A percentile compares a stretch with the other conserved stretches of the same genome.
phyloP scores from a whole-genome alignment of 805 yeast genomes.

The Candida jianshihensis region DNA sequence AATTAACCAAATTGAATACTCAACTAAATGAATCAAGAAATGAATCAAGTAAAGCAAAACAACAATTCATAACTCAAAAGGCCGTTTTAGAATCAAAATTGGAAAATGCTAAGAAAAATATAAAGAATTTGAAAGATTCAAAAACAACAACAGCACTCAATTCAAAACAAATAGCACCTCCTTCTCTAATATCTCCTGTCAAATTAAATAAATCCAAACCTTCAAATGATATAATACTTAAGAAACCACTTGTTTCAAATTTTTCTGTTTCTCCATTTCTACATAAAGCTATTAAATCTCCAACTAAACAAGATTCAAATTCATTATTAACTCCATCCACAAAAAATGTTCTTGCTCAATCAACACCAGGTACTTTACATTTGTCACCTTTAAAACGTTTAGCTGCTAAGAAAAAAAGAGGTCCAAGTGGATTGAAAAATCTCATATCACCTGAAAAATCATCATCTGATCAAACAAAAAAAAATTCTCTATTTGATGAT shows the following conservation, averaged over 20 bases:
- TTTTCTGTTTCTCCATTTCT: slow-evolving; percentile 20
- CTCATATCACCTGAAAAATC: slow-evolving; percentile 13
- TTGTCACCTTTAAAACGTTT: slow-evolving; percentile 18
- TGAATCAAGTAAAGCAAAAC: slow-evolving; percentile 25
- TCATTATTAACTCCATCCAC: slow-evolving; percentile 13
- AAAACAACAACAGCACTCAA: no score
- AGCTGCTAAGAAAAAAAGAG: slow-evolving; percentile 3
- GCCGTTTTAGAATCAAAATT: slow-evolving; percentile 29
- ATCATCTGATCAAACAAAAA: slow-evolving; percentile 5
- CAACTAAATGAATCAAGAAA: slow-evolving; percentile 24
- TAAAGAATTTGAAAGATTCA: slow-evolving; percentile 20
- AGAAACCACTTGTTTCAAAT: slow-evolving; percentile 9
- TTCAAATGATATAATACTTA: slow-evolving; percentile 2
- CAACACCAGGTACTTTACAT: slow-evolving; percentile 18
- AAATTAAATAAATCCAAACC: slow-evolving; percentile 8
- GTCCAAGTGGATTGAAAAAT: slow-evolving; percentile 20
- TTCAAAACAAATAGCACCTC: not conserved
- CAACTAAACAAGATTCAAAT: slow-evolving; percentile 4
- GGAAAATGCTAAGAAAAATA: slow-evolving; percentile 26
- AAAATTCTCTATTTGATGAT: slow-evolving; percentile 20
- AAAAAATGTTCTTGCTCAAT: slow-evolving; percentile 16
- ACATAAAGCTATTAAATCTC: slow-evolving; percentile 6
- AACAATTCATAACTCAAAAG: slow-evolving; percentile 26
- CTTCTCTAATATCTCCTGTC: slow-evolving; percentile 9
- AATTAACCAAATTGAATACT: slow-evolving; percentile 25